Percentiles rank a stretch among this genome's conserved stretches.
Evolutionary conservation across 306 rosid genomes (phyloP).

Genomic region (Vigna reflexopilosa): DNA sequence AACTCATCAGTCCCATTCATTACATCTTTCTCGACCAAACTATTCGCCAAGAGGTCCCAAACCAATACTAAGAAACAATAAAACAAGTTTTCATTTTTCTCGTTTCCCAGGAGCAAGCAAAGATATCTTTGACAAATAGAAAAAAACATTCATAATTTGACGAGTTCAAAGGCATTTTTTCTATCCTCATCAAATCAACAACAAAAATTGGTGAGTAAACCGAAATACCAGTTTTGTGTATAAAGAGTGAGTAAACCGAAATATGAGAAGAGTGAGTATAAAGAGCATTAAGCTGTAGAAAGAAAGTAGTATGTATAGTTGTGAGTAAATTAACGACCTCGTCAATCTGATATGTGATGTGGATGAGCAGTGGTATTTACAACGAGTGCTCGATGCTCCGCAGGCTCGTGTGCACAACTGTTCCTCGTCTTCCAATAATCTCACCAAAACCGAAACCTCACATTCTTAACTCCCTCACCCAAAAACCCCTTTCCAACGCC

Average conservation of each 20-base stretch:
- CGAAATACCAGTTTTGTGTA: no score
- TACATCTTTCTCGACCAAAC: neutral
- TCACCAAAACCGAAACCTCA: neutral
- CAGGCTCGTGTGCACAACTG: slow-evolving; percentile 12
- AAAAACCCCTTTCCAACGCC: neutral
- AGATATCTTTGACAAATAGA: neutral
- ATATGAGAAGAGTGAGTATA: neutral
- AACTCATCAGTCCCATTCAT: neutral
- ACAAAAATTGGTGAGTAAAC: no score
- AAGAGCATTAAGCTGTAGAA: neutral
- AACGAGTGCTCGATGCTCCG: slow-evolving; percentile 43
- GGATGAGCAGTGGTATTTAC: slow-evolving; percentile 3
- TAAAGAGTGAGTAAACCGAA: neutral
- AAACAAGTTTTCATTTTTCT: neutral
- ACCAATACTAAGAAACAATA: neutral
- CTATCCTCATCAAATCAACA: no score
- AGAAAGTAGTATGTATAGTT: neutral
- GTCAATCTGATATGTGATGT: neutral
- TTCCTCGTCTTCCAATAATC: neutral
- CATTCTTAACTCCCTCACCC: slow-evolving; percentile 3
- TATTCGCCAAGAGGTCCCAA: neutral
- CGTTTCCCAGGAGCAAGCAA: neutral
- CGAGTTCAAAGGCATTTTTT: no score
- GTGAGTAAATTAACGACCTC: neutral
- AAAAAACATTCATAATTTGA: no score